These are phyloP conservation scores for Ceratobasidium sp. DNA, from an alignment of 1,284 basidiomycete genomes.

Conservation along the genomic window DNA sequence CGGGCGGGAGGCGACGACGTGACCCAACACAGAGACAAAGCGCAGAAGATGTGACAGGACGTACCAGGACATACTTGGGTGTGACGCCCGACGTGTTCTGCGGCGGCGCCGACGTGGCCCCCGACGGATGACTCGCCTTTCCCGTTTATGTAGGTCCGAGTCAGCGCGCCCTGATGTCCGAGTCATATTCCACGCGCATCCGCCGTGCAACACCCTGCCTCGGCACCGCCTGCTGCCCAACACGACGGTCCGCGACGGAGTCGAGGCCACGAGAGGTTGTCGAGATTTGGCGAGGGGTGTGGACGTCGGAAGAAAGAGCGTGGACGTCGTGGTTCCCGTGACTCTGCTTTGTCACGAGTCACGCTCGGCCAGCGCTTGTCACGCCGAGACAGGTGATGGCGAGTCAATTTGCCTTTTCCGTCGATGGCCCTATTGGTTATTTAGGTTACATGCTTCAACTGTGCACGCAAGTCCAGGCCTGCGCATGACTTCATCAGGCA, in stretches of 20 bases:
- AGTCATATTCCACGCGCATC: not conserved
- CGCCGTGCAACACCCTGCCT: not conserved
- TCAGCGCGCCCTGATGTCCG: not conserved
- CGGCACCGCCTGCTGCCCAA: not conserved
- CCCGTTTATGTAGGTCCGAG: not conserved
- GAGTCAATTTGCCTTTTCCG: conserved; percentile 10
- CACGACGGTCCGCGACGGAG: not conserved
- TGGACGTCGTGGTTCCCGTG: not conserved
- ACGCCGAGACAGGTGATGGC: not conserved
- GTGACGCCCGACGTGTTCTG: not conserved
- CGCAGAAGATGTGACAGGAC: conserved; percentile 16
- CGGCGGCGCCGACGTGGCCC: not conserved
- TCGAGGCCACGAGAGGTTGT: not conserved
- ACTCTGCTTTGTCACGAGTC: not conserved
- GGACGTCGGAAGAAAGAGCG: not conserved
- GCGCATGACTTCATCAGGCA: conserved; percentile 22
- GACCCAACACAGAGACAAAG: conserved; percentile 17
- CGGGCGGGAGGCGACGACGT: not conserved
- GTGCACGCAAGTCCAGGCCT: not conserved
- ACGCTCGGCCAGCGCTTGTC: conserved; percentile 16
- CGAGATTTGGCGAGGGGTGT: not conserved
- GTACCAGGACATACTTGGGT: not conserved
- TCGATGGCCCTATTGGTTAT: not conserved
- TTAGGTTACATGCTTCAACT: not conserved
- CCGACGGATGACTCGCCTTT: conserved; percentile 11